Evolutionary conservation across 192 early-diverging fungal genomes (phyloP), one percentile per base, ranked within the genome.

Genomic region (Thamnidium elegans): DNA sequence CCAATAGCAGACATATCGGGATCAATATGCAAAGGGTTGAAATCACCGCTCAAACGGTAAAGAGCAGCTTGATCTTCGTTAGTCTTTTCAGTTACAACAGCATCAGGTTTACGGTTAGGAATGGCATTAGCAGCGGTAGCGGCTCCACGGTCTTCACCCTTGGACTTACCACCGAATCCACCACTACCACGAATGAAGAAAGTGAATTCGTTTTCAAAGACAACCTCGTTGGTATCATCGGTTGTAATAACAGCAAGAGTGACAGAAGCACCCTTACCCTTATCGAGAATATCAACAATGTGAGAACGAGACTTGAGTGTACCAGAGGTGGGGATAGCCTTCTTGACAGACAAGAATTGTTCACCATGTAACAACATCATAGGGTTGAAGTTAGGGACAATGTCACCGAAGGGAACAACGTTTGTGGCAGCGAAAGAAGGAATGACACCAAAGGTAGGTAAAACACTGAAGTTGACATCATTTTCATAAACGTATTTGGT

Each of bases 301-400:
- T 81, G 83, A 63, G 89, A 82, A 20, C 79, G 87, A 63, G 90
- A 88, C 58, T 78, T 83, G 44, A 99, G 82, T 44, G 77, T 89
- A 50, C 92, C 95, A 55, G 82, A 78, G 58, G 92, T 91, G 32
- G 95, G 95, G 31, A 97, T 82, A 23, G 92, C 89, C 53, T 90
- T 88, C 68, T 93, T 81, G 67, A 98, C 67, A 67, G 90, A 88
- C 54, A 96, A 77, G 80, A 89, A 98, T 82, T 99, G 98, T 82
- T 99, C 96, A 70, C 95, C 96, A 79, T 99, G 98, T 53, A 99
- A 83, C 59, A 99, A 86, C 92, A 96, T 94, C 93, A 96, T 96
- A 46, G 87, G 89, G 78, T 92, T 92, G 76, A 92, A 94, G 60
- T 88, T 77, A 13, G 87, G 88, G 19, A 94, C 55, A 54, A 89